Base-by-base conservation (phyloP, 768 basidiomycete genomes). In the Mycena maculata region DNA sequence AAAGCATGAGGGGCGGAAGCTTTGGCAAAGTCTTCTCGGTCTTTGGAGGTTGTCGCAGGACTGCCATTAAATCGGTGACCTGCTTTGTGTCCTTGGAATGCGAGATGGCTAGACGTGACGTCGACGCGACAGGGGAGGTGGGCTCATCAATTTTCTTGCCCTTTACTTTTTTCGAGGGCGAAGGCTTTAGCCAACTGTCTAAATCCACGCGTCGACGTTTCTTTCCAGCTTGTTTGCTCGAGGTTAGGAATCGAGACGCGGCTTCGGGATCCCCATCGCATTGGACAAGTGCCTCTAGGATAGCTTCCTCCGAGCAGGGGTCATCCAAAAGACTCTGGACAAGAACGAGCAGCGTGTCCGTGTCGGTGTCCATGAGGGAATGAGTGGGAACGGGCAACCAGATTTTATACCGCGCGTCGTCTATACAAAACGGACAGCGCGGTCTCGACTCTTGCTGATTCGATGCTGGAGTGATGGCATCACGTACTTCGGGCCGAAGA, bases 281-380 rank as follows among this genome's bases (percentile, higher is more conserved):
- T 56, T 82, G 74, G 16, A 89, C 79, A 11, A 94, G 83, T 2
- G 89, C 83, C 47, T 92, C 86, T 6, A 94, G 79, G 0, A 93
- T 82, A 9, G 75, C 71, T 23, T 78, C 77, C 45, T 83, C 16
- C 69, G 67, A 58, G 75, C 57, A 60, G 53, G 72, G 62, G 42
- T 68, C 50, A 64, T 76, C 61, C 18, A 92, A 75, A 16, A 92
- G 78, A 73, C 91, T 92, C 18, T 82, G 78, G n/a, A 92, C 86
- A 62, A 92, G 79, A 12, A 87, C 91, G 45, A 94, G 80, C 36
- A 93, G 81, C 9, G 81, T 87, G 31, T 94, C 92, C 0, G 90
- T 94, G 77, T 92, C 90, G 59, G 65, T 59, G 27, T 53, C 41
- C 56, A 45, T 57, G n/a, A 22, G 10, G 25, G 30, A 4, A 18